Conservation (phyloP, 257 asterid species). For the Nicotiana sylvestris region DNA sequence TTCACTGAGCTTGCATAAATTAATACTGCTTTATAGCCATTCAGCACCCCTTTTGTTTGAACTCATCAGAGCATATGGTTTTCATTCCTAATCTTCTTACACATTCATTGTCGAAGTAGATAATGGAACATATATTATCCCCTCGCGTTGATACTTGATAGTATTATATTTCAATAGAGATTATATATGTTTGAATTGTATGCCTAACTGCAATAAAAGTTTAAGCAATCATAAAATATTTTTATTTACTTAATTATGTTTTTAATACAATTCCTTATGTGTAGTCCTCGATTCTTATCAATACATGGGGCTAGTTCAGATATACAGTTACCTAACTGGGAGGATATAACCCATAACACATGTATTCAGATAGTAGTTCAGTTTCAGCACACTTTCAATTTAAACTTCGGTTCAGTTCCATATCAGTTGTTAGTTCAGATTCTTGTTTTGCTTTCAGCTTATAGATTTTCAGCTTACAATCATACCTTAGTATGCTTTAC, state of each 20-base stretch:
- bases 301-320: too few species aligned
- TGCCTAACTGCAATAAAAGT: not conserved
- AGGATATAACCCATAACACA: too few species aligned
- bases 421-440: too few species aligned
- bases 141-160: not conserved
- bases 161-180: not conserved
- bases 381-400: too few species aligned
- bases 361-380: too few species aligned
- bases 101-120: not conserved
- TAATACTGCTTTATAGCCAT: not conserved
- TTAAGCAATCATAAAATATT: not conserved
- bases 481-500: too few species aligned
- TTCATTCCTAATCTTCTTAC: not conserved
- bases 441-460: too few species aligned
- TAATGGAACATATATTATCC: not conserved
- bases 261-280: fast-evolving
- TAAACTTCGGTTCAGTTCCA: too few species aligned
- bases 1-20: not conserved
- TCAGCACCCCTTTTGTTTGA: not conserved
- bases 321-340: too few species aligned
- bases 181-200: not conserved
- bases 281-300: not conserved
- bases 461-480: too few species aligned
- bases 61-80: not conserved
- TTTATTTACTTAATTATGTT: not conserved